phyloP scores from a whole-genome alignment of 2,329 filamentous ascomycete species.

The Ascocoryne sarcoides region DNA sequence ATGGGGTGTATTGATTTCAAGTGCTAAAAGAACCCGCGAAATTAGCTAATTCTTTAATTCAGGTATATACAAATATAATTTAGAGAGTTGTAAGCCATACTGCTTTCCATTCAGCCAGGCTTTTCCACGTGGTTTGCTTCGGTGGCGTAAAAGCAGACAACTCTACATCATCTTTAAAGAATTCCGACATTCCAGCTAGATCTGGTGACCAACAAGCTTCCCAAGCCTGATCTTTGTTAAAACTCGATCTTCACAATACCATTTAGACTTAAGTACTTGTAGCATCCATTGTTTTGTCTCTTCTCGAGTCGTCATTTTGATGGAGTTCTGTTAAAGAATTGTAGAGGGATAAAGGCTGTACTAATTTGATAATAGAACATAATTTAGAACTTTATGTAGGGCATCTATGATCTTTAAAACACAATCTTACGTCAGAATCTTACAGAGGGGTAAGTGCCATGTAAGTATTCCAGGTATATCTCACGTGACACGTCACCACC shows the following conservation, averaged over 20 bases:
- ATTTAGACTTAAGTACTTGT: neutral
- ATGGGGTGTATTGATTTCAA: constrained; percentile 6
- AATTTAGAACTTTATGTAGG: neutral
- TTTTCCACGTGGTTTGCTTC: constrained; percentile 7
- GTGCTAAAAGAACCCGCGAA: constrained; percentile 1
- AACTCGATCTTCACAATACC: neutral
- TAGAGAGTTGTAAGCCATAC: constrained; percentile 1
- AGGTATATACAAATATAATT: neutral
- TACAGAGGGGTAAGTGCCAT: neutral
- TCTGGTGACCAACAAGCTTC: neutral
- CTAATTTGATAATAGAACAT: neutral
- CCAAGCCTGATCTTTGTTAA: constrained; percentile 4
- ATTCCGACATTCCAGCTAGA: constrained; percentile 2
- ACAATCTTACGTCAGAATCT: neutral
- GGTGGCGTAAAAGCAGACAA: constrained; percentile 5
- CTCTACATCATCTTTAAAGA: constrained; percentile 1
- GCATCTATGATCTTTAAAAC: neutral
- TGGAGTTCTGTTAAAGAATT: neutral
- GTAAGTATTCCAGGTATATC: neutral
- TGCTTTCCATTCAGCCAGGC: constrained; percentile 2
- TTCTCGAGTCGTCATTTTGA: constrained; percentile 3
- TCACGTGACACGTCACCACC: no score
- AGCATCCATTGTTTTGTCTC: constrained; percentile 1
- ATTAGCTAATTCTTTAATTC: neutral
- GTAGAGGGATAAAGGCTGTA: neutral